phyloP scores from a whole-genome alignment of 1,284 basidiomycete genomes.

The Ceratobasidium theobromae region DNA sequence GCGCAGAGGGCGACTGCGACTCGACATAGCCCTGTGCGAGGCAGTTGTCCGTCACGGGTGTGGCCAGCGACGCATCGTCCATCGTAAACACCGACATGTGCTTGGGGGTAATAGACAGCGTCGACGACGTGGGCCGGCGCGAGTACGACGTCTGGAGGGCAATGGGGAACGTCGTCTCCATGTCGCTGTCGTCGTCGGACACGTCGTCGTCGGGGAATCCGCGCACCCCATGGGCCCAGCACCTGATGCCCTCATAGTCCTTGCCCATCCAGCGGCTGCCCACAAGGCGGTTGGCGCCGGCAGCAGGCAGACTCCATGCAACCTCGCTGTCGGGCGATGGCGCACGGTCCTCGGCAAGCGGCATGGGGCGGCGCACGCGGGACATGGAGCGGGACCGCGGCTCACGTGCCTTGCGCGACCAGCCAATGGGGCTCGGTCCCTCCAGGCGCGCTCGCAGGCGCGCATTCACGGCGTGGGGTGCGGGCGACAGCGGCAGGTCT shows the following conservation, averaged over 20 bases:
- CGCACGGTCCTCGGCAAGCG: conserved; percentile 15
- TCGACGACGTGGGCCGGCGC: conserved; percentile 9
- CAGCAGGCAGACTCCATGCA: conserved; percentile 26
- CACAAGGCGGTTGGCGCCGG: conserved; percentile 17
- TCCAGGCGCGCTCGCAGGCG: conserved; percentile 27
- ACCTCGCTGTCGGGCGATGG: conserved; percentile 27
- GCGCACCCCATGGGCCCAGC: conserved; percentile 26
- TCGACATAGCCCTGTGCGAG: conserved; percentile 26
- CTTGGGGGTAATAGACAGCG: conserved; percentile 16
- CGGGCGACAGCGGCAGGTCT: conserved; percentile 14
- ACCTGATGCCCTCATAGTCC: conserved; percentile 30
- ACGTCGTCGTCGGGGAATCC: conserved; percentile 23
- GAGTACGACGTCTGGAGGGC: neutral
- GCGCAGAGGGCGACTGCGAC: neutral
- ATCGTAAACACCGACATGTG: conserved; percentile 21
- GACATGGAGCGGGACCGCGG: conserved; percentile 23
- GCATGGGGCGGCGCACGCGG: conserved; percentile 6
- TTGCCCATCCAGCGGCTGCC: conserved; percentile 31
- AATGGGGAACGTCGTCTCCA: conserved; percentile 26
- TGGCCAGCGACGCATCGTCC: conserved; percentile 29
- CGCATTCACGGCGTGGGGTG: conserved; percentile 22
- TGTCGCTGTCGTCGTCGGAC: conserved; percentile 14
- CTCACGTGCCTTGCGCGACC: conserved; percentile 16
- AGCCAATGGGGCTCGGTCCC: conserved; percentile 25
- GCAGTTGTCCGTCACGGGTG: conserved; percentile 24